Evolutionary conservation across 2,329 filamentous ascomycete species (phyloP).

Genomic region (Monosporascus cannonballus): DNA sequence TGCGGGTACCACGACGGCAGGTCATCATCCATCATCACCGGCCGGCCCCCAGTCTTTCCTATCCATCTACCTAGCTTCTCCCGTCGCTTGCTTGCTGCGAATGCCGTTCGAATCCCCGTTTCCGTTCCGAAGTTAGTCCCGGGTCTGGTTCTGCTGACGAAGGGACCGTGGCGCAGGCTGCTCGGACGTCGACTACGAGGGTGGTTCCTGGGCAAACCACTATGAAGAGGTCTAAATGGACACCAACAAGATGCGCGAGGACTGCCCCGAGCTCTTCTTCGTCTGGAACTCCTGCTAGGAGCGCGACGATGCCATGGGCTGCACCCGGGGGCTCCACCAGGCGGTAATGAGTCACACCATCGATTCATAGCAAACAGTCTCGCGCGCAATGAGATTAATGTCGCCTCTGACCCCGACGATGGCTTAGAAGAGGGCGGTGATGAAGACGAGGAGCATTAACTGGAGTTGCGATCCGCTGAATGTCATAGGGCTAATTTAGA

Average conservation of each 20-base stretch:
- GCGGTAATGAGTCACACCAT: not conserved
- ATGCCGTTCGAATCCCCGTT: too few relatives aligned
- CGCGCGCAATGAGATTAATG: not conserved
- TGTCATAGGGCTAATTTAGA: too few relatives aligned
- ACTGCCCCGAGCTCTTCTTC: constrained; percentile 24
- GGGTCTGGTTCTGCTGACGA: not conserved
- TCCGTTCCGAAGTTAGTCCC: not conserved
- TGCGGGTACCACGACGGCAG: constrained; percentile 9
- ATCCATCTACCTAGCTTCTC: too few relatives aligned
- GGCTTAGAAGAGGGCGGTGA: not conserved
- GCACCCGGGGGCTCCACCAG: constrained; percentile 6
- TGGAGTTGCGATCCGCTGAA: too few relatives aligned
- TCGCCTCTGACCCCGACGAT: not conserved
- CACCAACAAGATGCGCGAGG: constrained; percentile 12
- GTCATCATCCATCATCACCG: not conserved
- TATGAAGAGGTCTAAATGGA: constrained; percentile 22
- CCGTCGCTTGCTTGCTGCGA: too few relatives aligned
- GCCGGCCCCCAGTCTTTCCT: not conserved
- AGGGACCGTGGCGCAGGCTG: constrained; percentile 8
- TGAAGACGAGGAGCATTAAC: not conserved
- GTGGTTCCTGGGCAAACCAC: constrained; percentile 20
- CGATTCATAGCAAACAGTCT: not conserved
- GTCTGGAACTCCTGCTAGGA: constrained; percentile 23
- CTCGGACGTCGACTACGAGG: constrained; percentile 16
- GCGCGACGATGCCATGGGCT: constrained; percentile 3